phyloP scores from a whole-genome alignment of 495 filamentous ascomycete species.

The Trichoderma asperelloides region DNA sequence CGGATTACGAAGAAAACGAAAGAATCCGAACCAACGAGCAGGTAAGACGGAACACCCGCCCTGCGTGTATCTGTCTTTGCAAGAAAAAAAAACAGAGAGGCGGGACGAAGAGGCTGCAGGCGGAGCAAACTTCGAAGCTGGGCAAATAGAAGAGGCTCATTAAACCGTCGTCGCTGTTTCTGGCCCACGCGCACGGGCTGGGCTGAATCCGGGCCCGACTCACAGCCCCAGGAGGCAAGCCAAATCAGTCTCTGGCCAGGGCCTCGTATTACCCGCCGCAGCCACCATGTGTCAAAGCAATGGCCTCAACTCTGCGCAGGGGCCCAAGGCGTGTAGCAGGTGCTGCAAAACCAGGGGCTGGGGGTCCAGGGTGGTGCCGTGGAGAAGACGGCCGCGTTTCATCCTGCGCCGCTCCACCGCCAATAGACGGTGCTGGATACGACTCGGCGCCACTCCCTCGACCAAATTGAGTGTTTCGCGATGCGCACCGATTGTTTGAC shows the following conservation, averaged over 20 bases:
- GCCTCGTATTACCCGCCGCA: no score
- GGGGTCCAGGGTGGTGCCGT: background rate
- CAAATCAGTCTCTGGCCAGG: no score
- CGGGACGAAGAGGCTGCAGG: background rate
- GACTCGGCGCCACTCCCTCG: background rate
- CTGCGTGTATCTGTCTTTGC: background rate
- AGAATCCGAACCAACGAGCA: background rate
- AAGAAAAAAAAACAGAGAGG: background rate
- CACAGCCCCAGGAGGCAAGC: no score
- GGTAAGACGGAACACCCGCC: background rate
- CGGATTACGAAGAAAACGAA: background rate
- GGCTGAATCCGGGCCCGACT: no score
- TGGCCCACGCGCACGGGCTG: no score
- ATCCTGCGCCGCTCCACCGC: background rate
- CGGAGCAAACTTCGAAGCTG: background rate
- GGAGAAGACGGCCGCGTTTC: background rate
- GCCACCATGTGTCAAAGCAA: background rate
- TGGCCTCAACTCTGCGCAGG: background rate
- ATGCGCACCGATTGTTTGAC: background rate
- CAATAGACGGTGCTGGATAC: background rate
- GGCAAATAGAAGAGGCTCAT: no score
- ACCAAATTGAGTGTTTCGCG: background rate
- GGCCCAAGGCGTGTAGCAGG: background rate
- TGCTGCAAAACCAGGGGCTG: conserved; percentile 4
- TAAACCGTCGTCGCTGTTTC: no score